phyloP scores from a whole-genome alignment of 2,329 filamentous ascomycete genomes.

The Mariannaea elegans region DNA sequence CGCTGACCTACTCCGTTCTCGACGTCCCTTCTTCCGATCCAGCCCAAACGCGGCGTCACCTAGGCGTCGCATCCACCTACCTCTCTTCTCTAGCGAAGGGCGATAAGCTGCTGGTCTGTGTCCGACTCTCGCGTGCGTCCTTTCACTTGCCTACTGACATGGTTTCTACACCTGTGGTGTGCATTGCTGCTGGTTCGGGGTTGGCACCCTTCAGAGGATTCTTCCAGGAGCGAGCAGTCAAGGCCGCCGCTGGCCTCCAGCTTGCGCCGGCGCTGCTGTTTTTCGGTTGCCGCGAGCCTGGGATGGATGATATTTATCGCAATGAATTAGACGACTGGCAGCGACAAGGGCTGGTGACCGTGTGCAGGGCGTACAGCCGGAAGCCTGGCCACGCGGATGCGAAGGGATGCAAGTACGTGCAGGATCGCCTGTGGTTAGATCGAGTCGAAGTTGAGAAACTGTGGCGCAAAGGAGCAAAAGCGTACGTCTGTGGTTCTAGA shows the following conservation, averaged over 20 bases:
- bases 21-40: slow-evolving; percentile 56
- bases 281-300: slow-evolving; percentile 55
- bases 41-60: slow-evolving; percentile 47
- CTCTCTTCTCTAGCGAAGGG: slow-evolving; percentile 55
- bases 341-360: slow-evolving; percentile 56
- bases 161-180: slow-evolving; percentile 55
- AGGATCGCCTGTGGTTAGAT: slow-evolving; percentile 14
- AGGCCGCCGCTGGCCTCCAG: slow-evolving; percentile 59
- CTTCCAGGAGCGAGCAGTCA: slow-evolving; percentile 62
- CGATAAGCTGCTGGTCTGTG: slow-evolving; percentile 57
- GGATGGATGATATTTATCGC: slow-evolving; percentile 56
- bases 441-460: too few species aligned
- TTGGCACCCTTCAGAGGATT: slow-evolving; percentile 69
- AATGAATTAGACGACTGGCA: slow-evolving; percentile 58
- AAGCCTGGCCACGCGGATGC: too few species aligned
- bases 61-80: slow-evolving; percentile 68
- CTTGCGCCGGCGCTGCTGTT: slow-evolving; percentile 65
- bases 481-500: too few species aligned
- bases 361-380: slow-evolving; percentile 61
- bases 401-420: slow-evolving; percentile 20
- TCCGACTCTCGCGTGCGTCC: slow-evolving; percentile 46
- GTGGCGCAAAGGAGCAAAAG: too few species aligned
- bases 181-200: slow-evolving; percentile 59
- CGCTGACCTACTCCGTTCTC: slow-evolving; percentile 72
- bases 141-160: slow-evolving; percentile 56